Evolutionary conservation across 2,329 filamentous ascomycete genomes (phyloP).

Genomic region (Boeremia lycopersici): DNA sequence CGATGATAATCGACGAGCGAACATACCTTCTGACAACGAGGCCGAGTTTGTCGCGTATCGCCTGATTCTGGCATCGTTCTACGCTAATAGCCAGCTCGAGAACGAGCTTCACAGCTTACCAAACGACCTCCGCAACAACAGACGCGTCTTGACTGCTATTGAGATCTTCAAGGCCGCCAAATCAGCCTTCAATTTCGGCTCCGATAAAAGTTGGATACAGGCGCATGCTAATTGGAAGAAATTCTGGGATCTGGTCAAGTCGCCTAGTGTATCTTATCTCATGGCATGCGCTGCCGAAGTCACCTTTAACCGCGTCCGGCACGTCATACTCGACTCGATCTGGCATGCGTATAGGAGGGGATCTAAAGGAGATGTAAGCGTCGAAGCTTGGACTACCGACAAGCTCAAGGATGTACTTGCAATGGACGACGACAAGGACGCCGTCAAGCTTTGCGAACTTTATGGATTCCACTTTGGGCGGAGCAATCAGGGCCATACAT

Average conservation of each 20-base stretch:
- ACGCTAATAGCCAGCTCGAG: constrained; percentile 57
- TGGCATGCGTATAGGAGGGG: constrained; percentile 61
- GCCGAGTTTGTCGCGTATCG: constrained; percentile 69
- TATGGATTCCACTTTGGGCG: constrained; percentile 59
- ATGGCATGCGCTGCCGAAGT: constrained; percentile 70
- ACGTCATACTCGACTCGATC: constrained; percentile 61
- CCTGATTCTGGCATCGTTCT: constrained; percentile 55
- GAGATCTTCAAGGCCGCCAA: constrained; percentile 62
- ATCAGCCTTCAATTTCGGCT: constrained; percentile 57
- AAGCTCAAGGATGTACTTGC: constrained; percentile 59
- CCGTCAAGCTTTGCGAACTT: constrained; percentile 58
- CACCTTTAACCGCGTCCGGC: constrained; percentile 64
- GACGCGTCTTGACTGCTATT: constrained; percentile 61
- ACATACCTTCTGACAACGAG: constrained; percentile 61
- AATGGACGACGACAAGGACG: constrained; percentile 62
- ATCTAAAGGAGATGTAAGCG: constrained; percentile 51
- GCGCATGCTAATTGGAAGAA: constrained; percentile 63
- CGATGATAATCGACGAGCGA: constrained; percentile 47
- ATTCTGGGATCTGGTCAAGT: constrained; percentile 64
- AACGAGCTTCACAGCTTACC: constrained; percentile 64
- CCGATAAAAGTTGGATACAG: constrained; percentile 59
- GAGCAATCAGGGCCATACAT: constrained; percentile 54
- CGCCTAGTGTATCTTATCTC: constrained; percentile 62
- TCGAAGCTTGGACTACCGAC: constrained; percentile 62
- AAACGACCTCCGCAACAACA: constrained; percentile 55